A percentile compares a stretch with the other conserved stretches of the same genome.
Conservation (phyloP, 2,329 filamentous ascomycete genomes). For the Pestalotiopsis sp. region DNA sequence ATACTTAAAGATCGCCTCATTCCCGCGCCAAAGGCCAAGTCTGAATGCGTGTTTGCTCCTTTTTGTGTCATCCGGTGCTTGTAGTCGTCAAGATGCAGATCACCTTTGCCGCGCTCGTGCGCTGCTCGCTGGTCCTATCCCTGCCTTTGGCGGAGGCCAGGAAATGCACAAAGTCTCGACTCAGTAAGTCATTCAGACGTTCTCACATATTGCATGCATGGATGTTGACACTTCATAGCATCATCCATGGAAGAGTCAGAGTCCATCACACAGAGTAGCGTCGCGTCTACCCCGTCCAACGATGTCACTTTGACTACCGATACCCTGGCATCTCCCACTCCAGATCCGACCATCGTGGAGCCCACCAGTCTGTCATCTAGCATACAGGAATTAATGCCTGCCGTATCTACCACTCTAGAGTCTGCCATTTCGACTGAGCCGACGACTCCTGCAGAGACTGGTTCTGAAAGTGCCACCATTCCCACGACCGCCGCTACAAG, state of each 20-base stretch:
- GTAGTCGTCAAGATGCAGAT: background rate
- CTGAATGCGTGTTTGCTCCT: background rate
- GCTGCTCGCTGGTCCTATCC: background rate
- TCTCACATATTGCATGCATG: background rate
- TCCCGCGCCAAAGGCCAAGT: background rate
- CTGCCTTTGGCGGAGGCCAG: background rate
- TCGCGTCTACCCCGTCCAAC: background rate
- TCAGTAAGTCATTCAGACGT: background rate
- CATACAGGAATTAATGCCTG: background rate
- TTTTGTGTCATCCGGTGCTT: background rate
- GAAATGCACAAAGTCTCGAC: background rate
- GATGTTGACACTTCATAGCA: background rate
- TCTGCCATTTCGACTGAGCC: background rate
- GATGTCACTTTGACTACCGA: background rate
- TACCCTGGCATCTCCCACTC: background rate
- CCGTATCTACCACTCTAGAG: background rate
- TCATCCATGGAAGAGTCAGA: background rate
- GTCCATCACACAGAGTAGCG: background rate
- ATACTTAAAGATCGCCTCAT: background rate
- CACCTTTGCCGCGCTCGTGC: background rate
- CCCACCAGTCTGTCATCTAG: background rate
- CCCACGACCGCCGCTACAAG: background rate
- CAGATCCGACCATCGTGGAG: background rate
- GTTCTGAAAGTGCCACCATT: background rate
- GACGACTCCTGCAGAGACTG: background rate